Evolutionary conservation across 2,329 filamentous ascomycete genomes (phyloP).

Genomic region (Fusarium sp.): DNA sequence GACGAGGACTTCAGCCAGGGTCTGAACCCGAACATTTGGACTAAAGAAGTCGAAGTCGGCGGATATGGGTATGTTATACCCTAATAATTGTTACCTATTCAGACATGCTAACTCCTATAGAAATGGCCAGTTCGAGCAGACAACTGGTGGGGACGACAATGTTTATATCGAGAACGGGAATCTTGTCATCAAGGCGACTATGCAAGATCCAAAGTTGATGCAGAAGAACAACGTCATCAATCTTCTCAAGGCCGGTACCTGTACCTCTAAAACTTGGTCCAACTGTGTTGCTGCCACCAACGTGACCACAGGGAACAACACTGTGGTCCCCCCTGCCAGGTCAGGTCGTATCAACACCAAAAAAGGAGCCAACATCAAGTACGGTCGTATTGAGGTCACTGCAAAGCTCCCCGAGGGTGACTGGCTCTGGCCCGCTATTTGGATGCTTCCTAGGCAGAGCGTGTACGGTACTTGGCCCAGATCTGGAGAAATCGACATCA

Average conservation of each 20-base stretch:
- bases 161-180: slow-evolving; percentile 77
- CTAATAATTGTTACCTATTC: too few relatives aligned
- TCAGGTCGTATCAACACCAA: slow-evolving; percentile 85
- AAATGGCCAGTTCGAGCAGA: slow-evolving; percentile 85
- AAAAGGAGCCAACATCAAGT: slow-evolving; percentile 78
- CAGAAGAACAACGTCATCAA: slow-evolving; percentile 76
- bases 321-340: slow-evolving; percentile 81
- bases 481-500: slow-evolving; percentile 87
- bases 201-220: slow-evolving; percentile 77
- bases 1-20: slow-evolving; percentile 74
- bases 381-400: slow-evolving; percentile 83
- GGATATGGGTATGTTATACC: slow-evolving; percentile 75
- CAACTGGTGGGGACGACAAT: slow-evolving; percentile 79
- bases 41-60: slow-evolving; percentile 79
- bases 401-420: slow-evolving; percentile 82
- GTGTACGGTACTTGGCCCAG: slow-evolving; percentile 83
- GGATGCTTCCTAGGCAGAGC: slow-evolving; percentile 82
- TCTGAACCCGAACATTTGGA: slow-evolving; percentile 74
- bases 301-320: slow-evolving; percentile 75
- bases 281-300: slow-evolving; percentile 80
- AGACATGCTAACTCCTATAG: slow-evolving; percentile 56
- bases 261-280: slow-evolving; percentile 70
- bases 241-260: slow-evolving; percentile 74
- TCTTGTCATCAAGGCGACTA: slow-evolving; percentile 81
- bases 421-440: slow-evolving; percentile 94